Conservation (phyloP, 1,284 basidiomycete genomes). For the Peniophora sp. region DNA sequence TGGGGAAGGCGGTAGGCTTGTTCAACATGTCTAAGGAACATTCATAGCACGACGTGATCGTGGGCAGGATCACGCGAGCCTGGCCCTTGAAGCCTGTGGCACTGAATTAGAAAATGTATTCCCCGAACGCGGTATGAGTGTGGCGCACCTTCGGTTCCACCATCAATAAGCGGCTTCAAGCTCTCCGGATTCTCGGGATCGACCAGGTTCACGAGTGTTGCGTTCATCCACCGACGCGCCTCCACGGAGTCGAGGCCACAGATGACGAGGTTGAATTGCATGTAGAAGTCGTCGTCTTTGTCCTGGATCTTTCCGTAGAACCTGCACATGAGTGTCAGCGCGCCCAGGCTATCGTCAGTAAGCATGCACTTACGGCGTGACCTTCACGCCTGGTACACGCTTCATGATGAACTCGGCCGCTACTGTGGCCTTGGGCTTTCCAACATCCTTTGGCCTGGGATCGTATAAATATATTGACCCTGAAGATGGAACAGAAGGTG, state of each 20-base stretch:
- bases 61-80: constrained; percentile 94
- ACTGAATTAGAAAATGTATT: constrained; percentile 6
- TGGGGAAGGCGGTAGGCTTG: constrained; percentile 94
- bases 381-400: constrained; percentile 87
- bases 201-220: constrained; percentile 91
- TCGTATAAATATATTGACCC: neutral
- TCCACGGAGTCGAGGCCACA: constrained; percentile 98
- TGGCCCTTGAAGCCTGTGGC: constrained; percentile 92
- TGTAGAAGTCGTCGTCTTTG: constrained; percentile 92
- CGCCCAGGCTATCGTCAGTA: neutral
- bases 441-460: constrained; percentile 80
- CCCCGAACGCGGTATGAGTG: neutral
- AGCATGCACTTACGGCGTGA: constrained; percentile 72
- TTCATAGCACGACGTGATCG: constrained; percentile 95
- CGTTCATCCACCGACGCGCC: constrained; percentile 98
- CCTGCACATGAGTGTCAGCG: constrained; percentile 32
- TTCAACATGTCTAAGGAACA: constrained; percentile 98
- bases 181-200: constrained; percentile 88
- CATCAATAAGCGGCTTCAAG: constrained; percentile 97
- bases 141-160: constrained; percentile 91
- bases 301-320: constrained; percentile 98
- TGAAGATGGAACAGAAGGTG: neutral
- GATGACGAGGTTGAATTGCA: constrained; percentile 94
- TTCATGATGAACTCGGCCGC: constrained; percentile 96
- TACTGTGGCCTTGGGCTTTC: constrained; percentile 87